Conservation (phyloP, 2,329 filamentous ascomycete species). For the Trichophyton mentagrophytes region DNA sequence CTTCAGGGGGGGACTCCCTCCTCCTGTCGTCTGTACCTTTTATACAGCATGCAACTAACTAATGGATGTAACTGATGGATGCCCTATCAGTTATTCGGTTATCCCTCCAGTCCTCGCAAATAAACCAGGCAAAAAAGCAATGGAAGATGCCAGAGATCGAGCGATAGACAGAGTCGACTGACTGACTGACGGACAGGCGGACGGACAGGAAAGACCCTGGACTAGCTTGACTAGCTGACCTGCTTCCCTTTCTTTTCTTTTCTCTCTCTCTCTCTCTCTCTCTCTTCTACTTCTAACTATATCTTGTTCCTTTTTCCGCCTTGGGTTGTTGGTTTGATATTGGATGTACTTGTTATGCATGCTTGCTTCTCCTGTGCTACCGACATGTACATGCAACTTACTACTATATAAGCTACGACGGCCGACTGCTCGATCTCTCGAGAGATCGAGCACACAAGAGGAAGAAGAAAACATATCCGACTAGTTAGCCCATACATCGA, state of each 20-base stretch:
- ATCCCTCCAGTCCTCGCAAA: neutral
- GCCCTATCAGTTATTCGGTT: neutral
- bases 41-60: too few species aligned
- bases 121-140: neutral
- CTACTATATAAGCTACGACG: too few species aligned
- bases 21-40: neutral
- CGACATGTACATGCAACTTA: too few species aligned
- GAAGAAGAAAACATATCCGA: neutral
- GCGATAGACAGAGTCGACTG: too few species aligned
- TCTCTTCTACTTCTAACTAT: neutral
- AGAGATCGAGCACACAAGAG: neutral
- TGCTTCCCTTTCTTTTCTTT: neutral
- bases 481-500: neutral
- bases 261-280: too few species aligned
- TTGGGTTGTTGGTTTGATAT: neutral
- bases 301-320: neutral
- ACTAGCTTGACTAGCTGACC: too few species aligned
- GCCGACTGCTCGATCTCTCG: neutral
- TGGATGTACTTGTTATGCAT: neutral
- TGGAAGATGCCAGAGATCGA: neutral
- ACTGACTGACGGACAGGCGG: neutral
- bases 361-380: conserved; percentile 2
- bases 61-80: too few species aligned
- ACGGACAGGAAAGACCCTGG: neutral
- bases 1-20: neutral